Percentiles rank a stretch among this genome's conserved stretches.
Conservation (phyloP, 2,329 filamentous ascomycete species). For the Lachnellula willkommii region DNA sequence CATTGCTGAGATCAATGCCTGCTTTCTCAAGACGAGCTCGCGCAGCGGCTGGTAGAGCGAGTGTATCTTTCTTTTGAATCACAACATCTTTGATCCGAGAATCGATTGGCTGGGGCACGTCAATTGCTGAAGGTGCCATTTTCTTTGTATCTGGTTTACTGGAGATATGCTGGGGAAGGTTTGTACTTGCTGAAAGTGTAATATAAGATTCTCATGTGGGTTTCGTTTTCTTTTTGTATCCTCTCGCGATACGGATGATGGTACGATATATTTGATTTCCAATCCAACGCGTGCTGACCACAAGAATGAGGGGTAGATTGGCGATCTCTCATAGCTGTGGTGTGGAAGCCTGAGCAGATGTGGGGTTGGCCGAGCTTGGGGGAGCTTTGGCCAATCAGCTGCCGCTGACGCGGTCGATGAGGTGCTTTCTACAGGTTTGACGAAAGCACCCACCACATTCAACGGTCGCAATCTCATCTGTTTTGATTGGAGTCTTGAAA, state of each 20-base stretch:
- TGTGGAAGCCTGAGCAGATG: conserved; percentile 11
- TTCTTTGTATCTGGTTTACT: conserved; percentile 4
- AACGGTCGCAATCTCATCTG: background rate
- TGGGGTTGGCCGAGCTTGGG: conserved; percentile 15
- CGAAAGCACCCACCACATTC: conserved; percentile 1
- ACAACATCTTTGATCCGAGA: conserved; percentile 58
- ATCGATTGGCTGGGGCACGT: conserved; percentile 51
- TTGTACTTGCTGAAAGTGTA: background rate
- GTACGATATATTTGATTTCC: background rate
- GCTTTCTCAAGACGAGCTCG: conserved; percentile 59
- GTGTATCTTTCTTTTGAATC: conserved; percentile 56
- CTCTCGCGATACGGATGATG: background rate
- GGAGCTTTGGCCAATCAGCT: background rate
- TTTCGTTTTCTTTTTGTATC: background rate
- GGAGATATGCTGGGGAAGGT: no score
- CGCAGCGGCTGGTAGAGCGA: conserved; percentile 55
- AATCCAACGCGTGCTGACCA: background rate
- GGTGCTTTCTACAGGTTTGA: conserved; percentile 6
- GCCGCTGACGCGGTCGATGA: background rate
- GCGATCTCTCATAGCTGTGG: background rate
- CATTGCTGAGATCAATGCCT: conserved; percentile 62
- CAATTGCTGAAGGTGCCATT: conserved; percentile 40
- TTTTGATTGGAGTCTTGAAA: background rate
- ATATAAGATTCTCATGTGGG: background rate
- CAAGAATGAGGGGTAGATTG: conserved; percentile 1